Base-by-base conservation (phyloP, 1,139 yeast species). In the Pichia inconspicua region DNA sequence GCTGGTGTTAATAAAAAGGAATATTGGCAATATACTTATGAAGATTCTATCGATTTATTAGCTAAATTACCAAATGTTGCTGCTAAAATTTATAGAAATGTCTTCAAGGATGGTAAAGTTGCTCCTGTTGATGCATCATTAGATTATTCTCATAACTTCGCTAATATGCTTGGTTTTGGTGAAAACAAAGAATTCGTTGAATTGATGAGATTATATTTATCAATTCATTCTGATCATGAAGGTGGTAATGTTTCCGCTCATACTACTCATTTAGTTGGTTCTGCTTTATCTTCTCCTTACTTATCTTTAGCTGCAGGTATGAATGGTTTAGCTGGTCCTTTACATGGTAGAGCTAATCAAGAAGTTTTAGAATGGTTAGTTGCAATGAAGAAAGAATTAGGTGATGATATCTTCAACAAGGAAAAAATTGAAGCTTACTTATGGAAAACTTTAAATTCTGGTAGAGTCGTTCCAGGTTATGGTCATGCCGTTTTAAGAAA, bases 171-270 rank as follows among this genome's bases (percentile, higher is more conserved):
- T 65, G 97, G 97, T 64, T 84, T 73, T 71, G 90, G 88, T 66
- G 75, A 75, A 58, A 82, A 85, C 75, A 65, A 70, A 60, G 94
- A 87, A 70, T 90, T 90, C 67, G 79, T 85, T 54, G 95, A 89
- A 72, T 79, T 90, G 65, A 82, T 89, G 82, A 82, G 97, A 75
- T 78, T 90, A 65, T 90, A 90, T 78, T 78, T 88, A 66, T 87
- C 96, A 58, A 84, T 90, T 65, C 97, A 90, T 76, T 89, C 95
- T 49, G 97, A 90, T 71, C 97, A 90, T 74, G 97, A 90, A 75
- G 97, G 97, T 74, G 97, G 97, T 72, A 90, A 90, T 67, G 97
- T 90, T 55, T 87, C 96, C 55, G 97, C 97, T 47, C 97, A 90
- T 76, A 82, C 97, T 63, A 89, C 97, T 58, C 97, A 90, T 73